Evolutionary conservation across 139 green algal species (phyloP), one percentile per base, ranked within the genome.

Genomic region (Gonium pectorale): DNA sequence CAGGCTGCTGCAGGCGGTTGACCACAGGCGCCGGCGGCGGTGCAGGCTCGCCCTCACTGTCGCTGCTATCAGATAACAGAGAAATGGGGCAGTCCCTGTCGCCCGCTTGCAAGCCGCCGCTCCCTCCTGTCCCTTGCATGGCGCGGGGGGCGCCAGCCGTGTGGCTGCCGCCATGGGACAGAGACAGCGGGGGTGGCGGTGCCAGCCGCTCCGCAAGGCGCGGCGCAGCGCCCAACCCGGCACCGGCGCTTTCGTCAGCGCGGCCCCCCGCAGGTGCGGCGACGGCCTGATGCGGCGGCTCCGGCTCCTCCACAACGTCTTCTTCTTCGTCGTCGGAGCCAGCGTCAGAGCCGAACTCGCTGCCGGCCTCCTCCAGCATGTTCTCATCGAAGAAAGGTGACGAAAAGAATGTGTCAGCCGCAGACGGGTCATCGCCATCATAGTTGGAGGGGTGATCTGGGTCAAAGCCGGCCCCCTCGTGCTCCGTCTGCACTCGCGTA

Each of bases 331-430:
- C 64, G 1, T 33, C 37, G 56, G 19, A 33, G 6, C 22, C 56
- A n/a, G 27, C 19, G 6, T n/a, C 56, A 64, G 21, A 51, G 49
- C 66, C 31, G 11, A 29, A 64, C 22, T 15, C 17, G 49, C 13
- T 56, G 49, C 5, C 27, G n/a, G 29, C 67, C 17, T 83, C 77
- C 31, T 8, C 3, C 62, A 83, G n/a, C 77, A 83, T 62, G 44
- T 9, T 64, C 22, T 43, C 31, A 19, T 83, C 77, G 27, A 74
- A 83, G 21, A 83, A 83, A 21, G 77, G 77, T 19, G 77, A 83
- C 0, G 43, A 52, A 31, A 83, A 83, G 43, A 83, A 83, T 3
- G 31, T 51, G 6, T 83, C 77, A 3, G n/a, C 31, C 1, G 13
- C 77, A 0, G 60, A 60, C 33, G 77, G 62, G 8, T 63, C 35